phyloP scores from a whole-genome alignment of 306 rosid genomes.

The Myrica gale region DNA sequence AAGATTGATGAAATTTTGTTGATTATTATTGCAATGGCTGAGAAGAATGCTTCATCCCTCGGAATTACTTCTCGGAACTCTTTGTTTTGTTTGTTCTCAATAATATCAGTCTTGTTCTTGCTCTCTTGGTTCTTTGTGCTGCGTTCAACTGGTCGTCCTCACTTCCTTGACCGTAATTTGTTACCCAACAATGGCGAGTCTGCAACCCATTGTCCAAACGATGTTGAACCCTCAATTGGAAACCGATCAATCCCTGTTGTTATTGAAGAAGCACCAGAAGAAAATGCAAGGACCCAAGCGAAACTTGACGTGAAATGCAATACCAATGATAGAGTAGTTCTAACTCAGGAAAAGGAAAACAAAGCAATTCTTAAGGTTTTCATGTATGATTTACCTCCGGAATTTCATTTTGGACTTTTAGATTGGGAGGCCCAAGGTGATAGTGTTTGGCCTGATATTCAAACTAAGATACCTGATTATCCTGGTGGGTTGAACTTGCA shows the following conservation, averaged over 20 bases:
- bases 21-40: conserved; percentile 44
- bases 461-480: conserved; percentile 38
- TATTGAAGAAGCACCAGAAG: conserved; percentile 26
- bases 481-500: conserved; percentile 81
- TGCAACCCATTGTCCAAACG: conserved; percentile 15
- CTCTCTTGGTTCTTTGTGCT: conserved; percentile 67
- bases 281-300: conserved; percentile 15
- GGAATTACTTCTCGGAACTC: conserved; percentile 49
- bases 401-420: conserved; percentile 71
- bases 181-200: conserved; percentile 33
- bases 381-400: conserved; percentile 67
- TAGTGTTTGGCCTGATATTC: conserved; percentile 69
- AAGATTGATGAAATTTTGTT: conserved; percentile 7
- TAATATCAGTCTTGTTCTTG: conserved; percentile 47
- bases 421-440: conserved; percentile 49
- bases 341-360: conserved; percentile 11
- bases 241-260: conserved; percentile 49
- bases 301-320: conserved; percentile 25
- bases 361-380: conserved; percentile 47
- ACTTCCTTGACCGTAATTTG: conserved; percentile 28
- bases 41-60: conserved; percentile 35
- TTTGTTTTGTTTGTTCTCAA: conserved; percentile 45
- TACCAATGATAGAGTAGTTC: conserved; percentile 20
- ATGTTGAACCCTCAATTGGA: conserved; percentile 25
- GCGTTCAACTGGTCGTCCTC: conserved; percentile 36